Percentiles rank a stretch among this genome's conserved stretches.
Conservation (phyloP, 2,329 filamentous ascomycete genomes). For the Simplicillium sp. region DNA sequence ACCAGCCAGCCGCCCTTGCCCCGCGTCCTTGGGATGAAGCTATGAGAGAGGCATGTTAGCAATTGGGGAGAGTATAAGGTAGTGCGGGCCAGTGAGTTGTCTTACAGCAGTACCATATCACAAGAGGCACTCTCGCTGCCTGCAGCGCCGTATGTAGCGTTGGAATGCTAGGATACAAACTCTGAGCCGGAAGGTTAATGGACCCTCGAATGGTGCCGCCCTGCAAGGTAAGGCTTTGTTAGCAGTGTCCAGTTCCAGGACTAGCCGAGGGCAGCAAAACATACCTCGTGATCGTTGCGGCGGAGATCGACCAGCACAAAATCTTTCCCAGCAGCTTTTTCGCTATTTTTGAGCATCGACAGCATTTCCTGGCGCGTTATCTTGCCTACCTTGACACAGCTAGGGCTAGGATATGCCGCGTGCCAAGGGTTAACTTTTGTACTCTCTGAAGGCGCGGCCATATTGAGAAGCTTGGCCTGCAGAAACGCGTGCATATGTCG, state of each 20-base stretch:
- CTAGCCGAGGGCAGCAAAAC: neutral
- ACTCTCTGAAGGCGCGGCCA: neutral
- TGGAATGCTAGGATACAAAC: slow-evolving; percentile 30
- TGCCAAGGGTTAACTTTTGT: slow-evolving; percentile 23
- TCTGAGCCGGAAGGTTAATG: slow-evolving; percentile 41
- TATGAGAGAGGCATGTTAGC: slow-evolving; percentile 14
- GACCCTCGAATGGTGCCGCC: slow-evolving; percentile 47
- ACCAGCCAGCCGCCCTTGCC: slow-evolving; percentile 44
- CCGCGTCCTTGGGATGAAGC: slow-evolving; percentile 46
- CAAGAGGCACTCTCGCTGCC: slow-evolving; percentile 24
- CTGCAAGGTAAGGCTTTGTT: slow-evolving; percentile 19
- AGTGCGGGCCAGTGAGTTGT: neutral
- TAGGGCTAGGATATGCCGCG: slow-evolving; percentile 26
- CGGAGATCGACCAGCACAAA: slow-evolving; percentile 37
- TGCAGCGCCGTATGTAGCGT: slow-evolving; percentile 31
- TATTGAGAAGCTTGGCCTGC: neutral
- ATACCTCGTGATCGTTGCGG: slow-evolving; percentile 33
- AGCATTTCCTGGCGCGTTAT: slow-evolving; percentile 23
- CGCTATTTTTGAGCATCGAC: slow-evolving; percentile 18
- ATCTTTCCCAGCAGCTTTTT: slow-evolving; percentile 15
- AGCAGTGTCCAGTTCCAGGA: no score
- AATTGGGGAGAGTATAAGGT: neutral
- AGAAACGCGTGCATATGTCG: neutral
- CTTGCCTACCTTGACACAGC: slow-evolving; percentile 11
- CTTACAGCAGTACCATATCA: slow-evolving; percentile 41